Evolutionary conservation across 176 grass and related monocot genomes (phyloP).

Genomic region (Stipa capillata): DNA sequence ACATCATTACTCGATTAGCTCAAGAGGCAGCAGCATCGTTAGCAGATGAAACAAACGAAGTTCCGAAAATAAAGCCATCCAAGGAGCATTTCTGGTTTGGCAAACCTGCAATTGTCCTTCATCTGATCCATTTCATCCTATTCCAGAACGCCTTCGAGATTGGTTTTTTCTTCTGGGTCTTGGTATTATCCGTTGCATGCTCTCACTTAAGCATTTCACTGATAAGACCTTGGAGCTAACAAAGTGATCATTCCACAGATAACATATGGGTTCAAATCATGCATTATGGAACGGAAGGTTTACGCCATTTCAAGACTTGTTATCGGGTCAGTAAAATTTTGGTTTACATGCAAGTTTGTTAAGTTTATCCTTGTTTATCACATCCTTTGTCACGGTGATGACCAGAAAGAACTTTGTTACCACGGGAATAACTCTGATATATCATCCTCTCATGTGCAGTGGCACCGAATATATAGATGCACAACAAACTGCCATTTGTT

Average conservation of each 20-base stretch:
- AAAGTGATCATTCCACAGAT: slow-evolving; percentile 19
- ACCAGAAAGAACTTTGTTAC: background rate
- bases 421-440: background rate
- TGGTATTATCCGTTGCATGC: slow-evolving; percentile 32
- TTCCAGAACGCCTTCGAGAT: slow-evolving; percentile 98
- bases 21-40: slow-evolving; percentile 39
- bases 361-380: background rate
- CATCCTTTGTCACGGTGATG: background rate
- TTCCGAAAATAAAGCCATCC: slow-evolving; percentile 43
- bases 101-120: slow-evolving; percentile 49
- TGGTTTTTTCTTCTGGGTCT: slow-evolving; percentile 74
- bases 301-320: slow-evolving; percentile 63
- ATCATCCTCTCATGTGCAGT: background rate
- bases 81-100: slow-evolving; percentile 82
- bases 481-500: background rate
- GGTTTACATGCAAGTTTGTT: background rate
- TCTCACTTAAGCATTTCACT: background rate
- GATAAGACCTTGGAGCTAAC: background rate
- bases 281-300: slow-evolving; percentile 64
- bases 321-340: slow-evolving; percentile 48
- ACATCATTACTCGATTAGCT: slow-evolving; percentile 69
- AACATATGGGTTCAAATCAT: slow-evolving; percentile 68
- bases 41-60: background rate
- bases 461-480: background rate
- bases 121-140: slow-evolving; percentile 88